phyloP scores from a whole-genome alignment of 2,329 filamentous ascomycete genomes.

The Monilinia vaccinii-corymbosi region DNA sequence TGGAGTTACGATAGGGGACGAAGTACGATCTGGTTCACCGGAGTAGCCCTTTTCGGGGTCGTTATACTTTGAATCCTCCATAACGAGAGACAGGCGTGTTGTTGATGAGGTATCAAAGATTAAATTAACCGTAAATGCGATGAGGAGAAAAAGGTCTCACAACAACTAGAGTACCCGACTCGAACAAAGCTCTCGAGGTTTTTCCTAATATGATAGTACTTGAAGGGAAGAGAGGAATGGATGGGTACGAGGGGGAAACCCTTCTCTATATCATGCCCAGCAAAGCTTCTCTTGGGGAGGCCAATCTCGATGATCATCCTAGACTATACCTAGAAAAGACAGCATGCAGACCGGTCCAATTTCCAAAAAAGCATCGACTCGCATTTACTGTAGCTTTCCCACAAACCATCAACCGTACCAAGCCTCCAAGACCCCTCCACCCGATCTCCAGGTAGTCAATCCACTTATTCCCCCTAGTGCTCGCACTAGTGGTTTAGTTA shows the following conservation, averaged over 20 bases:
- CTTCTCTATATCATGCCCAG: not conserved
- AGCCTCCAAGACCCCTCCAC: not conserved
- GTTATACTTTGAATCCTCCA: not conserved
- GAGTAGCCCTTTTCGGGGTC: slow-evolving; percentile 1
- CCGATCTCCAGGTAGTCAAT: not conserved
- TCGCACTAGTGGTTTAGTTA: not conserved
- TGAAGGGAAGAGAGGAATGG: not conserved
- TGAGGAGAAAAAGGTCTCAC: not conserved
- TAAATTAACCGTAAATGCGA: not conserved
- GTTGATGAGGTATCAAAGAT: not conserved
- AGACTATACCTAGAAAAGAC: not conserved
- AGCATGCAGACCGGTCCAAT: not conserved
- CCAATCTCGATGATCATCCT: not conserved
- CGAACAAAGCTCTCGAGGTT: not conserved
- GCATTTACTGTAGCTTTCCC: not conserved
- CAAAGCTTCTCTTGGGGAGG: not conserved
- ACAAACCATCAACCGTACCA: not conserved
- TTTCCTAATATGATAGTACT: not conserved
- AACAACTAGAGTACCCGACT: not conserved
- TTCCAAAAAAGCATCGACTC: not conserved
- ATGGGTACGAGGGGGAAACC: not conserved
- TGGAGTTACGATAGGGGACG: not conserved
- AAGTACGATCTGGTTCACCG: not conserved
- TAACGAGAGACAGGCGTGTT: not conserved
- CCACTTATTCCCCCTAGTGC: not conserved